Evolutionary conservation across 2,329 filamentous ascomycete species (phyloP).

Genomic region (Hymenoscyphus albidus): DNA sequence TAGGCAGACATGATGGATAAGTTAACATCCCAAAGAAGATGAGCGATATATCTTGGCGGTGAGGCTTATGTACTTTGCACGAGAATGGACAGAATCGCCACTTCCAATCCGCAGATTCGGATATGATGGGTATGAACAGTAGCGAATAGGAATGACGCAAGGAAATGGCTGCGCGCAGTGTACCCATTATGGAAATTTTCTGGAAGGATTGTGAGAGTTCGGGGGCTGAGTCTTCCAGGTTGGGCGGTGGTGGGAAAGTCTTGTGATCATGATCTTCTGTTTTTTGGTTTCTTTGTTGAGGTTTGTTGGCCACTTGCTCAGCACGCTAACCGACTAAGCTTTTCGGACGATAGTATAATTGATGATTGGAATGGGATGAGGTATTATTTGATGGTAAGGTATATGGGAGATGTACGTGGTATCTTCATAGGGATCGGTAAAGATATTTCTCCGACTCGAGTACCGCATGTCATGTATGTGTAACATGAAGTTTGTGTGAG

Average conservation of each 20-base stretch:
- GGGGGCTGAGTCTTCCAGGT: not conserved
- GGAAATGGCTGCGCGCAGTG: not conserved
- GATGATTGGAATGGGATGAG: not conserved
- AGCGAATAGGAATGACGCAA: not conserved
- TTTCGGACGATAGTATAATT: not conserved
- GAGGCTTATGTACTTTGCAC: not conserved
- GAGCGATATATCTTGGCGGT: constrained; percentile 1
- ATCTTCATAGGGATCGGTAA: not conserved
- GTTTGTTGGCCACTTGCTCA: not conserved
- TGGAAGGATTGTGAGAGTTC: not conserved
- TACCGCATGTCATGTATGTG: not conserved
- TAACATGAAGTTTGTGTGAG: not conserved
- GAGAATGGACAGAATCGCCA: not conserved
- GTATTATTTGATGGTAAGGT: not conserved
- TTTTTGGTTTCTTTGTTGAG: not conserved
- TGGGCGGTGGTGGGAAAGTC: not conserved
- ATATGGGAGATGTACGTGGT: not conserved
- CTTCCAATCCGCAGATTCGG: not conserved
- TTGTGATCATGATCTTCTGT: not conserved
- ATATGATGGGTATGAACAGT: not conserved
- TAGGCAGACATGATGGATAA: too few relatives aligned
- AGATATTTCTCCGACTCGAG: too few relatives aligned
- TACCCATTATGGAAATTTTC: not conserved
- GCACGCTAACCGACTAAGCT: not conserved
- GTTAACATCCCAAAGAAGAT: not conserved